Conservation (phyloP, 129 eudicot genomes). For the Flaveria linearis region DNA sequence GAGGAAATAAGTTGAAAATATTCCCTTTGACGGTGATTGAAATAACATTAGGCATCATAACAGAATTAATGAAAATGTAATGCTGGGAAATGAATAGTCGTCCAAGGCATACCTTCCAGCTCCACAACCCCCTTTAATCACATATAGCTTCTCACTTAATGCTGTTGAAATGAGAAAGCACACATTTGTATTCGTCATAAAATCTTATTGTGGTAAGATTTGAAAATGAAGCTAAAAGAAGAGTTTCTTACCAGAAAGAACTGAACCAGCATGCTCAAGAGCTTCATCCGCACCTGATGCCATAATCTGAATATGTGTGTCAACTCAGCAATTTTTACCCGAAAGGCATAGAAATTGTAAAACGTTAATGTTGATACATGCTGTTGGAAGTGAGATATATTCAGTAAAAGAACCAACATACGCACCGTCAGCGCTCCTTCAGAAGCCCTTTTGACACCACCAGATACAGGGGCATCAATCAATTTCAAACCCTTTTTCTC, state of each 20-base stretch:
- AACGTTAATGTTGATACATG: not conserved
- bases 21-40: conserved; percentile 4
- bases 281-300: conserved; percentile 96
- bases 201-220: not conserved
- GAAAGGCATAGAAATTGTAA: conserved; percentile 16
- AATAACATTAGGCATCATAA: not conserved
- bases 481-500: conserved; percentile 72
- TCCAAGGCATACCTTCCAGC: conserved; percentile 81
- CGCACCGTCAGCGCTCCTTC: conserved; percentile 93
- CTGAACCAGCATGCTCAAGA: conserved; percentile 75
- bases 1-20: conserved; percentile 13
- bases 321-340: conserved; percentile 18
- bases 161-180: conserved; percentile 51
- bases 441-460: conserved; percentile 93
- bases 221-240: not conserved
- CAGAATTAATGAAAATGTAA: conserved; percentile 22
- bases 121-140: conserved; percentile 91
- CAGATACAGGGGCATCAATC: conserved; percentile 99
- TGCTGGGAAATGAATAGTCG: conserved; percentile 20
- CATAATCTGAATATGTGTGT: conserved; percentile 61
- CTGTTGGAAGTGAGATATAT: conserved; percentile 13
- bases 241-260: conserved; percentile 67
- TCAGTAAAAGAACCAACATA: conserved; percentile 16
- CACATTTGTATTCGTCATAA: conserved; percentile 17
- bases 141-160: conserved; percentile 93